Conservation (phyloP, 805 yeast genomes). For the Saturnispora hagleri region DNA sequence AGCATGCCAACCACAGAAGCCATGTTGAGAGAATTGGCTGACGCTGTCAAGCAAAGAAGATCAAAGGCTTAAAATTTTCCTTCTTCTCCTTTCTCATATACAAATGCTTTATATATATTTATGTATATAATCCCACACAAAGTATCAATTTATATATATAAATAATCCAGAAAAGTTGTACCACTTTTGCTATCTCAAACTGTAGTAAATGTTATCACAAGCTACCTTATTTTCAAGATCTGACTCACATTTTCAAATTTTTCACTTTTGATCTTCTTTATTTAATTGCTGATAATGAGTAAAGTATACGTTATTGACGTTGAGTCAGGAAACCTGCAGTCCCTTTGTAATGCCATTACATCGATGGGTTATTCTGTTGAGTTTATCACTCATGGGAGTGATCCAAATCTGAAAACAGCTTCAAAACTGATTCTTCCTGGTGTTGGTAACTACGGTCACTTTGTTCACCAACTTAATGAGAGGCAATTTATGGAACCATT, state of each 20-base stretch:
- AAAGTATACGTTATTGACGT: conserved; percentile 77
- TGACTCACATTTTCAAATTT: conserved; percentile 1
- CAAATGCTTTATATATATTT: background rate
- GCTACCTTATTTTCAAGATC: background rate
- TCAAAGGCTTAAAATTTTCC: conserved; percentile 14
- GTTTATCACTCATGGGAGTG: conserved; percentile 50
- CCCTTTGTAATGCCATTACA: conserved; percentile 79
- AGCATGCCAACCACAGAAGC: conserved; percentile 80
- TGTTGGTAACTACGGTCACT: conserved; percentile 95
- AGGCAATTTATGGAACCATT: conserved; percentile 62
- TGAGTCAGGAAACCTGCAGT: conserved; percentile 88
- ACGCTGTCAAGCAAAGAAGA: conserved; percentile 80
- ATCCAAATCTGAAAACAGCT: conserved; percentile 40
- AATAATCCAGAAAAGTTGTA: too few relatives aligned
- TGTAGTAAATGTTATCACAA: too few relatives aligned
- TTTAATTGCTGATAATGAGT: conserved; percentile 9
- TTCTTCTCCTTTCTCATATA: background rate
- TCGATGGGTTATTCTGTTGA: conserved; percentile 61
- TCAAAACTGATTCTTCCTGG: conserved; percentile 77
- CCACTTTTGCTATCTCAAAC: too few relatives aligned
- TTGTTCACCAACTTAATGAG: conserved; percentile 57
- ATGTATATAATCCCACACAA: background rate
- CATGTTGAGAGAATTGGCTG: conserved; percentile 71
- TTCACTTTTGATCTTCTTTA: background rate
- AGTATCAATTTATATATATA: background rate